A percentile compares a stretch with the other conserved stretches of the same genome.
Evolutionary conservation across 495 filamentous ascomycete genomes (phyloP).

Genomic region (Stereocaulon alpinum): DNA sequence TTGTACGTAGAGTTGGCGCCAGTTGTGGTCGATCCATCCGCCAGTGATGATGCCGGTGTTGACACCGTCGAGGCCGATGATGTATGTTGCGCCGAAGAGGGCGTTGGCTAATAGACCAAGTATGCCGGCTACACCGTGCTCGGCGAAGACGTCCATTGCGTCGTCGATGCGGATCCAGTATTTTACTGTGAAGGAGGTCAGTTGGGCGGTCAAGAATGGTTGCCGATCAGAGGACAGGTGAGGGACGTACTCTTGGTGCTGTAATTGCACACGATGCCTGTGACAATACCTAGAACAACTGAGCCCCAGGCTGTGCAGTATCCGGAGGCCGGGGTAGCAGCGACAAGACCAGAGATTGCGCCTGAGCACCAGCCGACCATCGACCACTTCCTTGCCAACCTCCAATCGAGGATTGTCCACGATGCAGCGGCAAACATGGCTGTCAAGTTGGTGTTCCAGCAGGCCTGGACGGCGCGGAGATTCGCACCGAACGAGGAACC

Average conservation of each 20-base stretch:
- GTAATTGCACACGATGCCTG: constrained; percentile 86
- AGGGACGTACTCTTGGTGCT: constrained; percentile 65
- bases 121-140: constrained; percentile 92
- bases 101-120: constrained; percentile 89
- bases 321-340: constrained; percentile 80
- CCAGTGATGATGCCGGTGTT: constrained; percentile 63
- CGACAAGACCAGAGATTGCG: constrained; percentile 79
- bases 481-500: constrained; percentile 96
- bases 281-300: constrained; percentile 72
- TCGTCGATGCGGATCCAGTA: constrained; percentile 94
- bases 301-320: constrained; percentile 85
- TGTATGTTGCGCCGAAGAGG: constrained; percentile 76
- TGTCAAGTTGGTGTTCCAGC: constrained; percentile 92
- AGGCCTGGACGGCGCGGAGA: constrained; percentile 87
- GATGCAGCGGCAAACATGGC: constrained; percentile 79
- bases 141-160: constrained; percentile 94
- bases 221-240: constrained; percentile 17
- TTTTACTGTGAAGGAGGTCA: constrained; percentile 56
- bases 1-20: constrained; percentile 81
- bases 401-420: constrained; percentile 90
- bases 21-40: constrained; percentile 85
- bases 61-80: constrained; percentile 89
- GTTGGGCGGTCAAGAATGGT: constrained; percentile 27
- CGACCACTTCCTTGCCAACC: constrained; percentile 93
- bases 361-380: constrained; percentile 99